phyloP scores from a whole-genome alignment of 306 rosid genomes.

The Rosa rugosa region DNA sequence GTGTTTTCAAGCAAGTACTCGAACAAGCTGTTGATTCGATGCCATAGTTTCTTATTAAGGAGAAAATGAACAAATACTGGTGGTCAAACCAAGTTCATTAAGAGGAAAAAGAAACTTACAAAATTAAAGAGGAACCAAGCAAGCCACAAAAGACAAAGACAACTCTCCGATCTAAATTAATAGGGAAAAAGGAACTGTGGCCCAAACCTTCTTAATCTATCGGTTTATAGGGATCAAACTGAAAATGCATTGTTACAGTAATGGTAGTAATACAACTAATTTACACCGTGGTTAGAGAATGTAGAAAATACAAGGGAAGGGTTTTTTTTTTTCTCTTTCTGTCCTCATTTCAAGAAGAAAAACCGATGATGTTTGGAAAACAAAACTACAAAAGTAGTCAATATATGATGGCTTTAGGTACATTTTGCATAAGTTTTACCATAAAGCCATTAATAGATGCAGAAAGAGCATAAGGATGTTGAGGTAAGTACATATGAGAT shows the following conservation, averaged over 20 bases:
- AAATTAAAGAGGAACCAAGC: neutral
- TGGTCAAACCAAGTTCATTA: neutral
- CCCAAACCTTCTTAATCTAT: neutral
- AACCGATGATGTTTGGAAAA: neutral
- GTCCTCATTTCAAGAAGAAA: neutral
- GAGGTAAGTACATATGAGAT: neutral
- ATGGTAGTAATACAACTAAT: neutral
- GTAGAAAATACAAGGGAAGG: neutral
- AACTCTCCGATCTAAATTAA: neutral
- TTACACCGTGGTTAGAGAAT: neutral
- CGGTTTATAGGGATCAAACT: neutral
- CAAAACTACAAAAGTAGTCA: neutral
- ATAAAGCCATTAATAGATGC: neutral
- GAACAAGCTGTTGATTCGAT: neutral
- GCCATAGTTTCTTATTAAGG: neutral
- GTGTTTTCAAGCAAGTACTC: neutral
- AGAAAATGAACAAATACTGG: neutral
- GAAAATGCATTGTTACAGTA: neutral
- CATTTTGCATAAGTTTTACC: neutral
- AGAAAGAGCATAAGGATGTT: neutral
- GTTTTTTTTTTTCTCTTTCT: neutral
- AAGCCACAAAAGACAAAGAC: neutral
- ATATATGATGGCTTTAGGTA: neutral
- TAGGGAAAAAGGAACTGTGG: neutral
- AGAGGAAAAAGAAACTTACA: neutral